Base-by-base conservation (phyloP, 495 filamentous ascomycete genomes). In the Aspergillus olivimuriae region DNA sequence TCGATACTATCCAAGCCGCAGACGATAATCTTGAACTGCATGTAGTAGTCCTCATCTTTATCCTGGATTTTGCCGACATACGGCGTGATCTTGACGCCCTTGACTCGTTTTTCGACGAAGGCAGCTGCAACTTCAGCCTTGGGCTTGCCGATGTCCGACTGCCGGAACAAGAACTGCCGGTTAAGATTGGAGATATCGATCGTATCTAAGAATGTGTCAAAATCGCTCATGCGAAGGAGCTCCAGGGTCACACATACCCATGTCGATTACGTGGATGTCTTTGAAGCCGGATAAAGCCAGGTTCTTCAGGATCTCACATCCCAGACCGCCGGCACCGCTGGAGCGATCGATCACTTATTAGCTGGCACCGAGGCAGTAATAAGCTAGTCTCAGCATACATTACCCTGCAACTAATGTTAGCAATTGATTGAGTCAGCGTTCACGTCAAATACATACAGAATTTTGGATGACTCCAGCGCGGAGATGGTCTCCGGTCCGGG, bases 171-270 rank as follows among this genome's bases (percentile, higher is more conserved):
- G 60, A 99, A 99, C 59, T 99, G 94, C 17, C 94, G 82, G 62
- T 99, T 99, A 34, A 99, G 76, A 64, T 99, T 99, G 18, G 89
- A 95, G 42, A 99, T 89, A 58, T 99, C 94, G 61, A 99, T 99
- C 4, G 90, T 97, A 58, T 94, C 87, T 88, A 48, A 28, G 6
- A 28, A 5, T 11, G 31, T 16, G 42, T 65, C 48, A 60, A 56
- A 53, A 45, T 11, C 40, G 33, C 1, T 36, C 18, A 8, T 39
- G 16, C 16, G 11, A 11, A 34, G 4, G 2, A 0, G 2, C 14
- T 16, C 3, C 18, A 45, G 32, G 26, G 33, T 6, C 20, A 16
- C 8, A 57, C 58, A 44, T 65, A 79, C 87, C 90, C 94, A 99
- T 99, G 70, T 99, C 94, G 53, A 99, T 97, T 30, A 99, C 91